These are phyloP conservation scores for Diplodia scrobiculata DNA, from an alignment of 2,329 filamentous ascomycete species.

Conservation along the genomic window DNA sequence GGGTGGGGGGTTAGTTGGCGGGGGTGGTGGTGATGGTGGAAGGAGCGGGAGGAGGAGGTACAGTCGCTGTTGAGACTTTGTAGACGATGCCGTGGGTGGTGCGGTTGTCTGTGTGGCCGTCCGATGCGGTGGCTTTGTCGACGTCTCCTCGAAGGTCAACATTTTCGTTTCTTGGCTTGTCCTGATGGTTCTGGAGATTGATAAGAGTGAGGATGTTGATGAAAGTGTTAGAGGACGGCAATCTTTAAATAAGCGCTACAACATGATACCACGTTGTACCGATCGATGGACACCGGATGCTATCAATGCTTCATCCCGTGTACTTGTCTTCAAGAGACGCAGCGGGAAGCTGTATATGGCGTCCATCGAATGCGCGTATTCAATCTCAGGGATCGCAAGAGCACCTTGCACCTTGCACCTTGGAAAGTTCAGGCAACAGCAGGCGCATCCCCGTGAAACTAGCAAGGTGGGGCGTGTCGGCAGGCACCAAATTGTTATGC, in stretches of 20 bases:
- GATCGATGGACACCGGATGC: background rate
- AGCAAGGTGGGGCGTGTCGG: background rate
- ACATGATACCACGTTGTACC: background rate
- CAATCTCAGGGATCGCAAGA: background rate
- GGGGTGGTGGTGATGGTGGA: too few relatives aligned
- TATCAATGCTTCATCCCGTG: background rate
- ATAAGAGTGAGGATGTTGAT: background rate
- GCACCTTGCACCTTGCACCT: background rate
- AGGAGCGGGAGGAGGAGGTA: background rate
- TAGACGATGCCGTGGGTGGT: background rate
- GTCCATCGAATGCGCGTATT: background rate
- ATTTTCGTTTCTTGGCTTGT: constrained; percentile 35
- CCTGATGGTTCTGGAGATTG: background rate
- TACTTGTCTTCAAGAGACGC: background rate
- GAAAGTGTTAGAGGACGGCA: background rate
- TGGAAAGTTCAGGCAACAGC: background rate
- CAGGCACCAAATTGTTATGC: background rate
- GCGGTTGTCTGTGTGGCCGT: background rate
- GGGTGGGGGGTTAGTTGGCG: background rate
- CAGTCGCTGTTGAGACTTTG: background rate
- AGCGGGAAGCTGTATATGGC: background rate
- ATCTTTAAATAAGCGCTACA: background rate
- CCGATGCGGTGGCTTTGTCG: constrained; percentile 2
- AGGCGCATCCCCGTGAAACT: background rate
- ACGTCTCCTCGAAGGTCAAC: background rate